A percentile compares a stretch with the other conserved stretches of the same genome.
phyloP scores from a whole-genome alignment of 768 basidiomycete species.

The Russula lepida region DNA sequence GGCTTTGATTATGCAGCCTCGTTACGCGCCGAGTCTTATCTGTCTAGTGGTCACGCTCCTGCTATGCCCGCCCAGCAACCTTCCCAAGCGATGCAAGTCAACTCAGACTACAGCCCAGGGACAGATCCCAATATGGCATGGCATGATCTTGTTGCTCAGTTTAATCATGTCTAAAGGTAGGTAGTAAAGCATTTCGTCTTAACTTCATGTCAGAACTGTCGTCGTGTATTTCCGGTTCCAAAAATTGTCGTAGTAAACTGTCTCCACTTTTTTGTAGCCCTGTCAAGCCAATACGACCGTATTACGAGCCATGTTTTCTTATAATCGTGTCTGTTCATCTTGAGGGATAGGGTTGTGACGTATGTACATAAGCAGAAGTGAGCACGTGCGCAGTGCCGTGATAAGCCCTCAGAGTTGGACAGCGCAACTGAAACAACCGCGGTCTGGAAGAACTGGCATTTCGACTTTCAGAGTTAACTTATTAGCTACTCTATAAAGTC shows the following conservation, averaged over 20 bases:
- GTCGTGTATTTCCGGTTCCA: neutral
- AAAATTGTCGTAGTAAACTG: slow-evolving; percentile 5
- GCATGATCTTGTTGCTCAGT: slow-evolving; percentile 21
- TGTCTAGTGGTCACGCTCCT: slow-evolving; percentile 3
- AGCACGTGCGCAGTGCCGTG: neutral
- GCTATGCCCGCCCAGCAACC: slow-evolving; percentile 6
- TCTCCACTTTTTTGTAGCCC: slow-evolving; percentile 16
- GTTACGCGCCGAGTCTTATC: slow-evolving; percentile 17
- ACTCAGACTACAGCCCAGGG: slow-evolving; percentile 16
- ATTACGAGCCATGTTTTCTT: slow-evolving; percentile 1
- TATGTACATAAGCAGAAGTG: slow-evolving; percentile 2
- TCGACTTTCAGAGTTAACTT: neutral
- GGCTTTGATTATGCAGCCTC: slow-evolving; percentile 21
- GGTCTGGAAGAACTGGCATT: neutral
- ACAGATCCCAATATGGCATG: slow-evolving; percentile 20
- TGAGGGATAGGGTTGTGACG: too few species aligned
- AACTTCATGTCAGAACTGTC: neutral
- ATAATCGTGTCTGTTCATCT: neutral
- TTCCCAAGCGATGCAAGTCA: slow-evolving; percentile 11
- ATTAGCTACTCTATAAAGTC: neutral
- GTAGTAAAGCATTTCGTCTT: neutral
- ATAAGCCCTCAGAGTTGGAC: neutral
- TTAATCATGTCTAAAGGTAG: slow-evolving; percentile 19
- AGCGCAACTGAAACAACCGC: neutral
- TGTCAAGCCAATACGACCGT: slow-evolving; percentile 3